Base-by-base conservation (phyloP, 1,284 basidiomycete species). In the Malassezia japonica region DNA sequence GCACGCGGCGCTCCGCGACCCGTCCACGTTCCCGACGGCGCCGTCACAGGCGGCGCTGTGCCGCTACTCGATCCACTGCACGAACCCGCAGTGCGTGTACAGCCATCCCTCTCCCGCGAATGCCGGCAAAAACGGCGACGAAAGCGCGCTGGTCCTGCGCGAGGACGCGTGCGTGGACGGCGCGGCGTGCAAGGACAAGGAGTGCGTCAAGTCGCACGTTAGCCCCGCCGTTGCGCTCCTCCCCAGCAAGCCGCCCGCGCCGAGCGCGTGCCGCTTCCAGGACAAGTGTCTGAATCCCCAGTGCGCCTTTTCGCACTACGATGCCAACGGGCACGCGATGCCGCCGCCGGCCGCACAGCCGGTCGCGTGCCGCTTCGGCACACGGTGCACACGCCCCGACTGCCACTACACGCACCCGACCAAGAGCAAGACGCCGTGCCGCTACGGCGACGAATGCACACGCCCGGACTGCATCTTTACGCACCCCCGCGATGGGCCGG, bases 51-150 rank as follows among this genome's bases (percentile, higher is more conserved):
- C 52, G 2, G 53, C 63, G 7, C 48, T 67, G 18, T 72, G 70
- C 40, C 60, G 65, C 4, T 72, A 59, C 48, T 59, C 57, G 28
- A 36, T 64, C 0, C 48, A 48, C 8, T 72, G 70, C 55, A 72
- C 70, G 18, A 65, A 67, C 32, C 67, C 67, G 2, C 53, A 62
- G 55, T 72, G 70, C 38, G 25, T 34, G 5, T 72, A 66, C 56
- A 59, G 58, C 23, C 70, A 72, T 38, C 65, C 68, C 2, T 61
- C 67, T 6, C 62, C 70, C 1, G 54, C 56, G 37, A 60, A 62
- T 42, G 61, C 65, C 8, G 57, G 61, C 8, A 49, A 52, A 6
- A 36, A 48, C 3, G 56, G 56, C 9, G 59, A 64, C 29, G 52
- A 57, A 2, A 55, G 60, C 24, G 67, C 70, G 8, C 48, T 72